Percentiles rank a stretch among this genome's conserved stretches.
Evolutionary conservation across 805 yeast species (phyloP).

Genomic region (Yarrowia sp.): DNA sequence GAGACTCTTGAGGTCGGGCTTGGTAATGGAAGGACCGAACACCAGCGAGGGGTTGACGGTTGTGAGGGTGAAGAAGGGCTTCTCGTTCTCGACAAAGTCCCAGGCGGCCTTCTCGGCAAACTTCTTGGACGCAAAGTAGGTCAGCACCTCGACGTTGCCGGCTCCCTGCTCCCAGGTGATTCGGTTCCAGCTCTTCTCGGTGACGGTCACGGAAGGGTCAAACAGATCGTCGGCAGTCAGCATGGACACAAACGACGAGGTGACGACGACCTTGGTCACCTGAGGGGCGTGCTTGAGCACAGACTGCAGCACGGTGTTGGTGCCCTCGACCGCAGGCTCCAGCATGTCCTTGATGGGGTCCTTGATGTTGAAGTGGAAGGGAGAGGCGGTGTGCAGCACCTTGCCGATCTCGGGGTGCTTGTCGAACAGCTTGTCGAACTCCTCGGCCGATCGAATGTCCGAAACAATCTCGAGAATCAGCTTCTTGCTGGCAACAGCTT

Average conservation of each 20-base stretch:
- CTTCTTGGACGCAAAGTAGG: constrained; percentile 46
- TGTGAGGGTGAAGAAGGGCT: constrained; percentile 33
- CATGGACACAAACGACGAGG: constrained; percentile 54
- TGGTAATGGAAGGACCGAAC: constrained; percentile 37
- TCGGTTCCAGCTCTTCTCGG: constrained; percentile 44
- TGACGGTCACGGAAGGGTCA: constrained; percentile 32
- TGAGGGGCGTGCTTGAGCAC: constrained; percentile 38
- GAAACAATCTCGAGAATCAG: constrained; percentile 36
- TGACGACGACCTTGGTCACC: constrained; percentile 46
- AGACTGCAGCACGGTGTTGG: constrained; percentile 45
- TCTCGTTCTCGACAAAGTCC: constrained; percentile 44
- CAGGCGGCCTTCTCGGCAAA: constrained; percentile 60
- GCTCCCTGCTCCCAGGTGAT: constrained; percentile 37
- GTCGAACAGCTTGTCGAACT: constrained; percentile 52
- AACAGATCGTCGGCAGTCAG: constrained; percentile 30
- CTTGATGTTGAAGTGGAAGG: constrained; percentile 38
- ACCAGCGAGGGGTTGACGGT: constrained; percentile 39
- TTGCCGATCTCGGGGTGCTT: constrained; percentile 40
- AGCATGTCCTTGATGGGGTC: constrained; percentile 46
- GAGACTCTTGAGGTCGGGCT: constrained; percentile 35
- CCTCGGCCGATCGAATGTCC: constrained; percentile 37
- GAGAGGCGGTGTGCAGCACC: constrained; percentile 46
- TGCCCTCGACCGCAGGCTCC: constrained; percentile 50
- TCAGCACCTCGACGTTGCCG: constrained; percentile 4
- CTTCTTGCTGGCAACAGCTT: constrained; percentile 32